phyloP scores from a whole-genome alignment of 2,329 filamentous ascomycete genomes.

The Cryphonectria radicalis region DNA sequence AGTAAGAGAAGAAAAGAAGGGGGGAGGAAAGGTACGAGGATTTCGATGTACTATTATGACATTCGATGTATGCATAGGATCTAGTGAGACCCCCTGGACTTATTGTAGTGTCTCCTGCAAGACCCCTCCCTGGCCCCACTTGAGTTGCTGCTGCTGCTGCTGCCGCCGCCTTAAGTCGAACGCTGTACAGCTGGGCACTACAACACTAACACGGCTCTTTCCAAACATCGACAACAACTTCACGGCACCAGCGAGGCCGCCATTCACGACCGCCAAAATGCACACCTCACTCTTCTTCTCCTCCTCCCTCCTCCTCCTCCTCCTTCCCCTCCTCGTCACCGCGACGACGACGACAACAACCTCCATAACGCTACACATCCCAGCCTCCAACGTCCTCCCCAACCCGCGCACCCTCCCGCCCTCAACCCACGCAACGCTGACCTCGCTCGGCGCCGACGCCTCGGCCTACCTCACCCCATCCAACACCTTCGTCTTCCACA shows the following conservation, averaged over 20 bases:
- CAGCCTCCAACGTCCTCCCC: conserved; percentile 43
- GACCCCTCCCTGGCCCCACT: neutral
- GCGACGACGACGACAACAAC: conserved; percentile 37
- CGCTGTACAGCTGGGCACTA: neutral
- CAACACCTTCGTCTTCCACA: conserved; percentile 76
- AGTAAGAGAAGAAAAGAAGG: neutral
- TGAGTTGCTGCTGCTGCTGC: neutral
- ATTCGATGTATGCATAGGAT: neutral
- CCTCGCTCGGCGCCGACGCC: conserved; percentile 44
- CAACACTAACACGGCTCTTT: neutral
- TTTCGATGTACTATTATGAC: no score
- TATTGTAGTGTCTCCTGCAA: neutral
- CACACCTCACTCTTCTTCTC: conserved; percentile 36
- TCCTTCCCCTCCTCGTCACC: conserved; percentile 38
- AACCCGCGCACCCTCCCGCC: conserved; percentile 63
- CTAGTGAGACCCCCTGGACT: neutral
- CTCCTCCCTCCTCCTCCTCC: conserved; percentile 38
- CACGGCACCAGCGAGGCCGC: conserved; percentile 2
- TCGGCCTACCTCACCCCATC: conserved; percentile 67
- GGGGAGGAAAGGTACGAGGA: neutral
- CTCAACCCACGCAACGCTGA: conserved; percentile 67
- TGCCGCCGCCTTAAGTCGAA: neutral
- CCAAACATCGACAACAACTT: neutral
- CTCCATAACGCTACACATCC: conserved; percentile 52
- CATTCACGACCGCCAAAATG: conserved; percentile 16